Percentiles rank a stretch among this genome's conserved stretches.
These are phyloP conservation scores for Rhodofomes roseus DNA, from an alignment of 1,284 basidiomycete genomes.

Conservation along the genomic window DNA sequence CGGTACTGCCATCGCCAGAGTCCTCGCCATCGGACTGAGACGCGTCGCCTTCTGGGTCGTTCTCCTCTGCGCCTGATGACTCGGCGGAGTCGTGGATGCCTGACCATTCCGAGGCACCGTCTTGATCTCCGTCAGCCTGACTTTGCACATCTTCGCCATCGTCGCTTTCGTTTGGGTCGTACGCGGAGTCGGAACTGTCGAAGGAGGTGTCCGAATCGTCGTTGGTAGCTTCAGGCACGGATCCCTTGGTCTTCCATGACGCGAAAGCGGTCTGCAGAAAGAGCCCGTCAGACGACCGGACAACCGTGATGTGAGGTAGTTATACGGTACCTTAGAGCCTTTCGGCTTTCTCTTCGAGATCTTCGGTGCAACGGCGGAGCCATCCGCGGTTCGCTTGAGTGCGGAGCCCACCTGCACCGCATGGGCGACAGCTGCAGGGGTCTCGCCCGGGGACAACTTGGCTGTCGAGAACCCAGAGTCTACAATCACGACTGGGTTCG, in stretches of 20 bases:
- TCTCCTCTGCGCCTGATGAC: slow-evolving; percentile 13
- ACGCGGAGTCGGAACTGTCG: slow-evolving; percentile 71
- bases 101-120: slow-evolving; percentile 6
- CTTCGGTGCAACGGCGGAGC: slow-evolving; percentile 45
- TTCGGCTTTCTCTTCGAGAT: slow-evolving; percentile 39
- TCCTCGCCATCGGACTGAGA: slow-evolving; percentile 24
- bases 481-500: slow-evolving; percentile 26
- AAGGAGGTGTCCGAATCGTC: slow-evolving; percentile 61
- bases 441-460: slow-evolving; percentile 5
- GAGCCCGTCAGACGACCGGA: not conserved
- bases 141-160: slow-evolving; percentile 26
- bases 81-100: not conserved
- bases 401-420: slow-evolving; percentile 48
- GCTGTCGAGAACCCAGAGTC: slow-evolving; percentile 26
- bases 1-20: slow-evolving; percentile 1
- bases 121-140: slow-evolving; percentile 11
- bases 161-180: slow-evolving; percentile 41
- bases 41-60: slow-evolving; percentile 10
- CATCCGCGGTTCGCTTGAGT: slow-evolving; percentile 55
- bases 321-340: slow-evolving; percentile 35
- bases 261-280: slow-evolving; percentile 5
- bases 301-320: not conserved
- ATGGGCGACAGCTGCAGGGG: not conserved
- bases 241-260: slow-evolving; percentile 26
- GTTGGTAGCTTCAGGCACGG: slow-evolving; percentile 10